These are phyloP conservation scores for Mycocentrospora acerina DNA, from an alignment of 2,329 filamentous ascomycete species.

Conservation along the genomic window DNA sequence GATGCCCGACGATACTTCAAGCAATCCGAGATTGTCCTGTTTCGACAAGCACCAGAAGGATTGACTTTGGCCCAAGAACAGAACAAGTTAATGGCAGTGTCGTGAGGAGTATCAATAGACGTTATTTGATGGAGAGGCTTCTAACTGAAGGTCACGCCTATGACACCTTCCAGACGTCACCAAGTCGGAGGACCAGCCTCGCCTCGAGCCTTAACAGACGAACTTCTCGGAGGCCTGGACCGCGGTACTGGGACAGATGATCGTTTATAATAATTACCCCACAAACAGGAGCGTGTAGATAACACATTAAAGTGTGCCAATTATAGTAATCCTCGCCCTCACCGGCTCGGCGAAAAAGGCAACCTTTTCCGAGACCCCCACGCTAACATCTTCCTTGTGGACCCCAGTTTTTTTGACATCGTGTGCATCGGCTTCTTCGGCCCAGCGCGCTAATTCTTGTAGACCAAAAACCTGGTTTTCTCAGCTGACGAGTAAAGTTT, in stretches of 20 bases:
- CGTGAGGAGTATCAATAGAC: constrained; percentile 22
- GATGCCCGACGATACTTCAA: constrained; percentile 98
- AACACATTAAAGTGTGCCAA: constrained; percentile 9
- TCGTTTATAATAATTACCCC: too few species aligned
- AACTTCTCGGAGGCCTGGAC: too few species aligned
- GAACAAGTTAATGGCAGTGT: constrained; percentile 45
- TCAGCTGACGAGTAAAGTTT: too few species aligned
- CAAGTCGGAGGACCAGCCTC: too few species aligned
- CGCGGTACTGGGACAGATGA: too few species aligned
- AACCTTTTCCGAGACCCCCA: constrained; percentile 1
- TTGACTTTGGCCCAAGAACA: constrained; percentile 51
- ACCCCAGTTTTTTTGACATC: background rate
- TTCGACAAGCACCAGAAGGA: constrained; percentile 68
- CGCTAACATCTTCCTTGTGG: constrained; percentile 1
- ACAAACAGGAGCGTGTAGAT: constrained; percentile 4
- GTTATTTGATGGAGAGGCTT: too few species aligned
- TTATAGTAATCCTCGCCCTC: constrained; percentile 8
- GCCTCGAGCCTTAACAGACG: too few species aligned
- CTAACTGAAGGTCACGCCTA: background rate
- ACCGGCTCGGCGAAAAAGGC: background rate
- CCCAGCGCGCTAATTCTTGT: constrained; percentile 9
- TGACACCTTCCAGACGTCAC: too few species aligned
- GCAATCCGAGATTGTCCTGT: constrained; percentile 97
- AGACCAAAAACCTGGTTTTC: too few species aligned
- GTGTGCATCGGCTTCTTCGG: constrained; percentile 7